Base-by-base conservation (phyloP, 805 yeast genomes). In the Myxozyma neglecta region DNA sequence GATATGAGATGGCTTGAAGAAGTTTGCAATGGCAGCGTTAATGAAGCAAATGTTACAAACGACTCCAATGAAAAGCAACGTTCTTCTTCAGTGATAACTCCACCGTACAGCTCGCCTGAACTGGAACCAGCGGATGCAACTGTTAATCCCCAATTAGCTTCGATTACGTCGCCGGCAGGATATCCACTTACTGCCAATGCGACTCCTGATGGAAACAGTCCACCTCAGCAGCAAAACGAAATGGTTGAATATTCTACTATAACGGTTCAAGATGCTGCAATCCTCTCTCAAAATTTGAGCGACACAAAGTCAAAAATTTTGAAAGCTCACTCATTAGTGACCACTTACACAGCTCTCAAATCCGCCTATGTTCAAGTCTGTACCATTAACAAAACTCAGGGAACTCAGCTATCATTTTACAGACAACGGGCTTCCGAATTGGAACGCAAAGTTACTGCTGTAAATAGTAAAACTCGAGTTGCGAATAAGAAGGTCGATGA, bases 301-400 rank as follows among this genome's bases (percentile, higher is more conserved):
- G 63, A 54, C 68, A 42, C 69, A 20, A 70, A 70, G 50, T 39
- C 61, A 20, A 56, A 62, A 46, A 70, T 70, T 53, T 46, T 69
- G 45, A 47, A 68, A 20, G 47, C 68, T 9, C 72, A 70, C 46
- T 67, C 71, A 18, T 63, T 69, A 18, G 55, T 70, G 32, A 69
- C 72, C 6, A 70, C 72, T 1, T 69, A 70, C 63, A 57, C 69
- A 6, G 68, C 72, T 5, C 59, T 70, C 46, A 70, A 70, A 43
- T 57, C 62, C 18, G 70, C 72, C 3, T 70, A 69, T 48, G 50
- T 54, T 24, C 64, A 71, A 50, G 73, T 70, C n/a, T 70, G 72
- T 54, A 43, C 42, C 24, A 32, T 51, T 11, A 53, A 49, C 40
- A 53, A 45, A 20, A 24, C 44, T 5, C 59, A 54, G 45, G 13